Evolutionary conservation across 2,329 filamentous ascomycete genomes (phyloP), one percentile per base, ranked within the genome.

Genomic region (Exophiala viscosa): DNA sequence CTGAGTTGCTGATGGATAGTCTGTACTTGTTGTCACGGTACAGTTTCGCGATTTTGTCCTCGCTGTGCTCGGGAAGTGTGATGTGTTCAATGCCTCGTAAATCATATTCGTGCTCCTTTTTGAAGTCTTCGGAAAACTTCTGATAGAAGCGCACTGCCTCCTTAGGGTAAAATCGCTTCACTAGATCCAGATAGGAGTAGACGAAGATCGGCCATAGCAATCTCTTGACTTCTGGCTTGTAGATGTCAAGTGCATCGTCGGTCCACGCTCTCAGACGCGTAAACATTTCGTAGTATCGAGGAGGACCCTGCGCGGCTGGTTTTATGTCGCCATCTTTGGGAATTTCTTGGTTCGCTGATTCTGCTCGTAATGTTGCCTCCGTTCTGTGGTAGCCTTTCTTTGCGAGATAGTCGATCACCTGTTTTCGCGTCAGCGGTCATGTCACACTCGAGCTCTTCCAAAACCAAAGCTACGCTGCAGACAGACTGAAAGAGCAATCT

Each of bases 381-480:
- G 93, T 97, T 18, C 87, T 82, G 48, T 85, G 90, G 70, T 96
- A 99, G 0, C 93, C 93, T 61, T 96, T 91, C 70, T 99, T 99
- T 2, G 90, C 83, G 1, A 99, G 78, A 69, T 99, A 99, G 64
- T 99, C 93, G 7, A 96, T 91, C 3, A 99, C 85, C 84, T 87
- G 64, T 33, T 63, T 54, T 9, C 48, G 34, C 10, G 44, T 60
- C 38, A 60, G 59, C 44, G 36, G 46, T 44, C 42, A 17, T 20
- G 34, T 9, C 17, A 46, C 17, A 46, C 31, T 34, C 33, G 10
- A 45, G 15, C 28, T 11, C 28, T 35, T 45, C 18, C 28, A 36
- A 20, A 28, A n/a, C n/a, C 5, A 34, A 17, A 41, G 46, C 32
- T 40, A 44, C 28, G 14, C 34, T 46, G 9, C 31, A 38, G 31